phyloP scores from a whole-genome alignment of 164 flowering plant genomes.

The Euptelea pleiosperma region DNA sequence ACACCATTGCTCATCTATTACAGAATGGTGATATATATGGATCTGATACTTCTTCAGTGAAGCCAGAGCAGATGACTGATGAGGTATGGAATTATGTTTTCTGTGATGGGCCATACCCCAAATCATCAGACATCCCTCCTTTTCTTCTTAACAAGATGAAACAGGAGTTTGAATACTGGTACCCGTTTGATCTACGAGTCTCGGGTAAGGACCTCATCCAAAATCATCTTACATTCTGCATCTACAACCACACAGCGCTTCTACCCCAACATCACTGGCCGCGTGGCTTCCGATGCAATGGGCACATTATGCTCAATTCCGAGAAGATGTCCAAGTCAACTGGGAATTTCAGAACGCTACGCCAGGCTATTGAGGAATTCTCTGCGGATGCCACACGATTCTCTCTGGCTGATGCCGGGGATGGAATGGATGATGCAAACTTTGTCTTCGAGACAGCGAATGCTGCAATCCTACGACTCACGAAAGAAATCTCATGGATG shows the following conservation, averaged over 20 bases:
- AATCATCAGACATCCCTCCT: constrained; percentile 40
- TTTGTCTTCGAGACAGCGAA: constrained; percentile 88
- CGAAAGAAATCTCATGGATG: constrained; percentile 89
- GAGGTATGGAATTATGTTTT: constrained; percentile 85
- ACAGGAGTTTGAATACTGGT: constrained; percentile 95
- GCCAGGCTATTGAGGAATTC: constrained; percentile 80
- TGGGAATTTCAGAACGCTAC: constrained; percentile 82
- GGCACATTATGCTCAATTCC: constrained; percentile 86
- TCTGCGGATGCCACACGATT: constrained; percentile 91
- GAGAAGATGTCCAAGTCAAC: constrained; percentile 98
- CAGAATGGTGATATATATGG: constrained; percentile 79
- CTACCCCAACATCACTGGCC: constrained; percentile 74
- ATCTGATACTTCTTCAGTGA: constrained; percentile 29
- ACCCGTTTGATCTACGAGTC: constrained; percentile 86
- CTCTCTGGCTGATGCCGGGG: constrained; percentile 94
- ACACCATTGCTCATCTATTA: constrained; percentile 71
- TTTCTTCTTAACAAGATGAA: constrained; percentile 68
- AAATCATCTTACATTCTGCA: constrained; percentile 80
- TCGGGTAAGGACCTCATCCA: constrained; percentile 95
- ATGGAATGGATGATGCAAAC: constrained; percentile 94
- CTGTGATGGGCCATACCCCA: constrained; percentile 54
- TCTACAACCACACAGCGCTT: constrained; percentile 85
- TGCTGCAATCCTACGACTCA: constrained; percentile 78
- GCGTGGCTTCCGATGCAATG: constrained; percentile 79
- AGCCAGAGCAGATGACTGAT: constrained; percentile 77